Evolutionary conservation across 345 rosid species (phyloP).

Genomic region (Pseudoturritis turrita): DNA sequence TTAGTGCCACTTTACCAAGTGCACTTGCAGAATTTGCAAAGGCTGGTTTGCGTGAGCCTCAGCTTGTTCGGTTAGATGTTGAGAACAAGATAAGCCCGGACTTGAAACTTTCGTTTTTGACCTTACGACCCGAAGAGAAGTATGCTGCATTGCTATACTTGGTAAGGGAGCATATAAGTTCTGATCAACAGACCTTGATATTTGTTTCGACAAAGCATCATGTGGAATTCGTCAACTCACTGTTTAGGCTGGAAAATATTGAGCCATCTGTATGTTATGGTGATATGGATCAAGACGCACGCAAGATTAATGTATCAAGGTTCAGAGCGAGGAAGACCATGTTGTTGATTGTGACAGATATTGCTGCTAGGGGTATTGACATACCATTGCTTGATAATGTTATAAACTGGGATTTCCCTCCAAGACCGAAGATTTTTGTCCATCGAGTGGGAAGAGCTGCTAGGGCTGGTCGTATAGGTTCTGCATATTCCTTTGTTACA

Average conservation of each 20-base stretch:
- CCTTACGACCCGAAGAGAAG: conserved; percentile 87
- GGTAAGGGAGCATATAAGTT: conserved; percentile 72
- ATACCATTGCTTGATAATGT: conserved; percentile 97
- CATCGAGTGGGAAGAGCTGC: conserved; percentile 97
- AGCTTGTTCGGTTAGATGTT: conserved; percentile 84
- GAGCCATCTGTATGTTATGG: conserved; percentile 92
- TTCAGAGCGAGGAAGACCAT: conserved; percentile 82
- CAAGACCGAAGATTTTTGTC: conserved; percentile 89
- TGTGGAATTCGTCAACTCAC: conserved; percentile 78
- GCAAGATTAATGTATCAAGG: conserved; percentile 81
- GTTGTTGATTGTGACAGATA: conserved; percentile 90
- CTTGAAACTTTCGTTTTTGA: conserved; percentile 59
- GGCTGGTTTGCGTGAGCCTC: conserved; percentile 94
- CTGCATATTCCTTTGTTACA: conserved; percentile 87
- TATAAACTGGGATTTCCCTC: conserved; percentile 97
- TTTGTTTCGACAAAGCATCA: conserved; percentile 98
- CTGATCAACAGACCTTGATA: conserved; percentile 73
- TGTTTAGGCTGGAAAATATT: conserved; percentile 80
- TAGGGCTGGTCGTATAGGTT: conserved; percentile 90
- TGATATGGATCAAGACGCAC: conserved; percentile 98
- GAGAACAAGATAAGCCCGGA: conserved; percentile 96
- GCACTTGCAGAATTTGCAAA: conserved; percentile 95
- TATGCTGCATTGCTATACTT: conserved; percentile 76
- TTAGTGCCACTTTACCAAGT: conserved; percentile 95
- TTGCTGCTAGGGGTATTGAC: conserved; percentile 97